These are phyloP conservation scores for Trichosporon coremiiforme DNA, from an alignment of 1,284 basidiomycete genomes.

Conservation along the genomic window DNA sequence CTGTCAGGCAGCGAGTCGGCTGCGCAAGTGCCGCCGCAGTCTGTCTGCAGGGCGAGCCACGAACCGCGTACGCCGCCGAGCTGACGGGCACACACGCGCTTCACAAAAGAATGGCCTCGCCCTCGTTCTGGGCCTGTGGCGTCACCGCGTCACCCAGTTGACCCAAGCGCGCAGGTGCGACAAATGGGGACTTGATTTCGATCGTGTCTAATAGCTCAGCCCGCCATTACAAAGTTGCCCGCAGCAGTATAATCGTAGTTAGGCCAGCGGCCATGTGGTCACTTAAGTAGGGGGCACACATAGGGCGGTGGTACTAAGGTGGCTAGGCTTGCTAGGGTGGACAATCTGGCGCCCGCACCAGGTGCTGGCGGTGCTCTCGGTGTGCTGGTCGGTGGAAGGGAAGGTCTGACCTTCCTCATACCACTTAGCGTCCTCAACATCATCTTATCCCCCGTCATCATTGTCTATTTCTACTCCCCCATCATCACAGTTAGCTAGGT, in stretches of 20 bases:
- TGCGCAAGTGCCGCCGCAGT: conserved; percentile 1
- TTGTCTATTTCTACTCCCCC: background rate
- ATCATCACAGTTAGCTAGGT: conserved; percentile 5
- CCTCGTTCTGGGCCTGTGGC: background rate
- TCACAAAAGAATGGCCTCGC: conserved; percentile 1
- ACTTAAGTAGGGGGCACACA: background rate
- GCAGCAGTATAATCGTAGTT: background rate
- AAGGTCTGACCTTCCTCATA: conserved; percentile 1
- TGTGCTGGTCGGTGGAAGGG: background rate
- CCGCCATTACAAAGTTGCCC: background rate
- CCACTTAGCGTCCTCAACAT: background rate
- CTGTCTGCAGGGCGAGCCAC: background rate
- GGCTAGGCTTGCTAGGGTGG: background rate
- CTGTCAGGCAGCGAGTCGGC: background rate
- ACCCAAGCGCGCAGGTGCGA: background rate
- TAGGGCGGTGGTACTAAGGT: background rate
- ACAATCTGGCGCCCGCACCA: background rate
- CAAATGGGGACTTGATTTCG: background rate
- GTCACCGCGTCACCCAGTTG: background rate
- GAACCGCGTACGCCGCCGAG: conserved; percentile 3
- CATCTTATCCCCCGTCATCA: background rate
- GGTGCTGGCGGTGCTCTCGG: conserved; percentile 7
- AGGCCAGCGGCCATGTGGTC: background rate
- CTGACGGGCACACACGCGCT: background rate
- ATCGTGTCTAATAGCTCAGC: background rate